These are phyloP conservation scores for Aspergillus pseudotamarii DNA, from an alignment of 2,329 filamentous ascomycete genomes.

Conservation along the genomic window DNA sequence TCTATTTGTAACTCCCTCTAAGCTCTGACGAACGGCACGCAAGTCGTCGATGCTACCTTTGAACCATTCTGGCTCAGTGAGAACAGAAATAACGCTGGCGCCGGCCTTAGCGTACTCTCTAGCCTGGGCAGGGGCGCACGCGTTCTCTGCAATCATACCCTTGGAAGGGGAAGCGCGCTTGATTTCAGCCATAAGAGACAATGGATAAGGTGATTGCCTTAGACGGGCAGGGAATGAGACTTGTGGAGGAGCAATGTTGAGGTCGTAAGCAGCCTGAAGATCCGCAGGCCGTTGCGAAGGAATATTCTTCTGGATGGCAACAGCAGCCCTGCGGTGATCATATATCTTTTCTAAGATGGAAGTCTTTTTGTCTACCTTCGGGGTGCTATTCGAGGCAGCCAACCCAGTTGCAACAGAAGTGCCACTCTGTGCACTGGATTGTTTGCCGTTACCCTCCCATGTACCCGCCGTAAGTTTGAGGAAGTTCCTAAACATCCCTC, in stretches of 20 bases:
- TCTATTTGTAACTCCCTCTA: slow-evolving; percentile 89
- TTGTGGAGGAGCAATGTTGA: slow-evolving; percentile 81
- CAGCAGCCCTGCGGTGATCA: slow-evolving; percentile 72
- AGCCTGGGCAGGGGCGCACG: slow-evolving; percentile 87
- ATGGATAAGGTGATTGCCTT: slow-evolving; percentile 77
- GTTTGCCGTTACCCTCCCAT: slow-evolving; percentile 75
- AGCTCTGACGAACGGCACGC: slow-evolving; percentile 78
- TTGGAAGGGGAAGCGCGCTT: slow-evolving; percentile 97
- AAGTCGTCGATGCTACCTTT: slow-evolving; percentile 96
- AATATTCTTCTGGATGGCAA: slow-evolving; percentile 78
- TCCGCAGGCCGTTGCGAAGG: slow-evolving; percentile 83
- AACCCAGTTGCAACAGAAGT: slow-evolving; percentile 15
- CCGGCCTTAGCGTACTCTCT: slow-evolving; percentile 89
- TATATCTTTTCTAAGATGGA: slow-evolving; percentile 95
- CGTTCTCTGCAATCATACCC: slow-evolving; percentile 84
- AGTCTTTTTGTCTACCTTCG: slow-evolving; percentile 61
- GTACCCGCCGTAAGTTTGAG: slow-evolving; percentile 84
- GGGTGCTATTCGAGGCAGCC: slow-evolving; percentile 23
- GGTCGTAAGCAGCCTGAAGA: slow-evolving; percentile 81
- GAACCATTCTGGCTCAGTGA: slow-evolving; percentile 99
- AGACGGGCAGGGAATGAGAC: slow-evolving; percentile 79
- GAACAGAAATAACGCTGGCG: slow-evolving; percentile 95
- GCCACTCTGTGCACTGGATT: slow-evolving; percentile 26
- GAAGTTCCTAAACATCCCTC: slow-evolving; percentile 91
- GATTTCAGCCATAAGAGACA: slow-evolving; percentile 96